A percentile compares a stretch with the other conserved stretches of the same genome.
These are phyloP conservation scores for Colletotrichum phormii DNA, from an alignment of 2,329 filamentous ascomycete genomes.

Conservation along the genomic window DNA sequence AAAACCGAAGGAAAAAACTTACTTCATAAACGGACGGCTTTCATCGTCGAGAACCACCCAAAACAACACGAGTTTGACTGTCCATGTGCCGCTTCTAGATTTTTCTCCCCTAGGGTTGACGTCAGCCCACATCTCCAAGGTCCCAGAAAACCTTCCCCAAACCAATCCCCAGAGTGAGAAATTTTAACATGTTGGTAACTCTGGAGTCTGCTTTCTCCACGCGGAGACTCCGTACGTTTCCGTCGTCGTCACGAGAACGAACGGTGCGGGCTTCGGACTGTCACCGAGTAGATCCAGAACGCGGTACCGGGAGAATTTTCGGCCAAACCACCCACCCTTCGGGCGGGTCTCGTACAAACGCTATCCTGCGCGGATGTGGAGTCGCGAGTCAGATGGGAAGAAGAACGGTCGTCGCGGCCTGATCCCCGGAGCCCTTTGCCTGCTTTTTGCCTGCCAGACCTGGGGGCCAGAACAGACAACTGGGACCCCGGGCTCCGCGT, in stretches of 20 bases:
- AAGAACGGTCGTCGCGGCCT: background rate
- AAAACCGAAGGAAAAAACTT: background rate
- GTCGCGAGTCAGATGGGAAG: slow-evolving; percentile 11
- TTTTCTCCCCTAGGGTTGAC: background rate
- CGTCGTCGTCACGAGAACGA: slow-evolving; percentile 4
- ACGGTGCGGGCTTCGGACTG: background rate
- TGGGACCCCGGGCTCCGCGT: background rate
- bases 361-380: slow-evolving; percentile 5
- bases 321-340: slow-evolving; percentile 5
- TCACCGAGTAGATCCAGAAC: slow-evolving; percentile 12
- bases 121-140: background rate
- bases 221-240: slow-evolving; percentile 2
- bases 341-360: slow-evolving; percentile 1
- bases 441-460: no score
- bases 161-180: background rate
- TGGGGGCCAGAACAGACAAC: background rate
- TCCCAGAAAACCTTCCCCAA: background rate
- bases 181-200: background rate
- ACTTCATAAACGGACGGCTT: no score
- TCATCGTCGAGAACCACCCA: background rate
- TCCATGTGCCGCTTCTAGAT: slow-evolving; percentile 5
- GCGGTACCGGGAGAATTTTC: slow-evolving; percentile 4
- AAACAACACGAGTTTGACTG: background rate
- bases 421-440: background rate
- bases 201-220: background rate